These are phyloP conservation scores for Hypomyces rosellus DNA, from an alignment of 2,329 filamentous ascomycete genomes.

Conservation along the genomic window DNA sequence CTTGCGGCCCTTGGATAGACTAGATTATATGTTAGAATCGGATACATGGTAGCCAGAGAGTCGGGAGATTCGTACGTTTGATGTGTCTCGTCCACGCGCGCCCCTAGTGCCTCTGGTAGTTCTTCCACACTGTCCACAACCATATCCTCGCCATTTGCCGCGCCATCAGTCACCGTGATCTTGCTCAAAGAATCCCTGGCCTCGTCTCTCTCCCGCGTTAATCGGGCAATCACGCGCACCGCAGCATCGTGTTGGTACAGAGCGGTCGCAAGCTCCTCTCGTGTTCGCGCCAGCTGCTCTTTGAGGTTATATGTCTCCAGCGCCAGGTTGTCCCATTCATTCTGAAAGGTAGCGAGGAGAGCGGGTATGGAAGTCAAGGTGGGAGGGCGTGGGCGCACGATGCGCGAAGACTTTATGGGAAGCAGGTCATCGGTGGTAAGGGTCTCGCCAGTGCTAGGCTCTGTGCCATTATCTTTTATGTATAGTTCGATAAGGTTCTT, in stretches of 20 bases:
- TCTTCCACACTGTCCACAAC: conserved; percentile 72
- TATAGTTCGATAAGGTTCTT: conserved; percentile 93
- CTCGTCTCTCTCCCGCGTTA: conserved; percentile 89
- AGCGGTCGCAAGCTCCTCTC: conserved; percentile 88
- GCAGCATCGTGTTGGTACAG: conserved; percentile 97
- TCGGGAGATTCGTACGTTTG: conserved; percentile 53
- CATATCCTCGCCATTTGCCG: conserved; percentile 74
- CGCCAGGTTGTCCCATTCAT: conserved; percentile 94
- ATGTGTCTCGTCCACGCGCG: conserved; percentile 74
- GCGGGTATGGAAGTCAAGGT: conserved; percentile 95
- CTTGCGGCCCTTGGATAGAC: conserved; percentile 80
- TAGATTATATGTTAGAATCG: conserved; percentile 30
- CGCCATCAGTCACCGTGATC: conserved; percentile 61
- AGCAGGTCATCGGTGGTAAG: conserved; percentile 80
- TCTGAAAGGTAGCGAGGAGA: conserved; percentile 89
- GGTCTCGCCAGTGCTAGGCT: conserved; percentile 83
- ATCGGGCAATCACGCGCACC: conserved; percentile 84
- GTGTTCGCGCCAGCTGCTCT: conserved; percentile 81
- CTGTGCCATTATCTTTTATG: conserved; percentile 85
- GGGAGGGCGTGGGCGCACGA: conserved; percentile 83
- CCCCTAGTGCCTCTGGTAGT: conserved; percentile 64
- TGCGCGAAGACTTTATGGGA: conserved; percentile 73
- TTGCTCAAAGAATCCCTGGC: conserved; percentile 83
- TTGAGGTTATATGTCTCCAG: conserved; percentile 87
- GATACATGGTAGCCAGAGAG: not conserved